Base-by-base conservation (phyloP, 2,329 filamentous ascomycete species). In the Claviceps sp. region DNA sequence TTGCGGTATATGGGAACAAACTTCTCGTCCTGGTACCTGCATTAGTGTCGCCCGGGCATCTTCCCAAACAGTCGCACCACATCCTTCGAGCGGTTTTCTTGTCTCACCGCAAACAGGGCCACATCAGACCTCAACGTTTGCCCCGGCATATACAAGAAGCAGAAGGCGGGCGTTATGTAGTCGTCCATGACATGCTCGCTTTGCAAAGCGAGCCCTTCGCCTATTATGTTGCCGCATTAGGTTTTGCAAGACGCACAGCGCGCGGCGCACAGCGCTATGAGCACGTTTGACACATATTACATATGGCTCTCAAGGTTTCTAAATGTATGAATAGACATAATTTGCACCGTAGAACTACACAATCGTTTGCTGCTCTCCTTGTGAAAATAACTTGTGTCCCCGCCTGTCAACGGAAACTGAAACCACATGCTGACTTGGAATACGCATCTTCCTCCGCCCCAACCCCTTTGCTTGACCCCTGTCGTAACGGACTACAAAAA, bases 341-440 rank as follows among this genome's bases (percentile, higher is more conserved):
- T n/a, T 41, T 60, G 62, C 61, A 62, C 61, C 62, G 60, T 71
- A 69, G 3, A 55, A 72, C 69, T 73, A 72, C 70, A 72, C 60
- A 62, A 60, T 58, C 56, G 48, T 51, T 34, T 56, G 40, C 50
- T 52, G 54, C 51, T 53, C 46, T 51, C 55, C 47, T 47, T 51
- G 47, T 57, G 55, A 53, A 56, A 58, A 58, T 30, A 53, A 55
- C 61, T 47, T 44, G 47, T 53, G 53, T 53, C 49, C 40, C 52
- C 48, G 40, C 56, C 53, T 55, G 59, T 56, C 52, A 51, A 42
- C 48, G 53, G 56, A 51, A 58, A 57, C 42, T 14, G 42, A 43
- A 22, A 20, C 30, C 30, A 59, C 55, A 58, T 58, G 59, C 57
- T 58, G 55, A 48, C 52, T 56, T 58, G 52, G 55, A 61, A 63